Evolutionary conservation across 2,329 filamentous ascomycete genomes (phyloP), one percentile per base, ranked within the genome.

Genomic region (Neocatenulostroma microsporum): DNA sequence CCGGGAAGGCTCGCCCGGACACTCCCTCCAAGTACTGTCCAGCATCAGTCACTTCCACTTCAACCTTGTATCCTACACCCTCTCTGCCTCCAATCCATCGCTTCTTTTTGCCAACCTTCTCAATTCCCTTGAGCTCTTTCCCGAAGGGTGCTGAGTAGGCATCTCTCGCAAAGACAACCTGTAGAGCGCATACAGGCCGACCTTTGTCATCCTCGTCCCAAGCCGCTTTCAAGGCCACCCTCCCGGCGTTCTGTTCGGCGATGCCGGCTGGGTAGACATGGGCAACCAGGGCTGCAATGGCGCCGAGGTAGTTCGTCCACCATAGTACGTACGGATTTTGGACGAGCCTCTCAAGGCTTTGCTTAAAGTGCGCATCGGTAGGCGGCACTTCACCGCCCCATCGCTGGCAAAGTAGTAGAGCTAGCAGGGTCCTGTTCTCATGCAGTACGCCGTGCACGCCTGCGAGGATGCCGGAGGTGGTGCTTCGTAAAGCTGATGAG

Each of bases 361-460:
- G 53, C 21, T 74, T 72, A 48, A 80, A 77, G 3, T 63, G 55
- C 7, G 68, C 53, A 47, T 82, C 78, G 0, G 67, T 66, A 0
- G 75, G 73, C 2, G 73, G 70, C 2, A 83, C 66, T 27, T 74
- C 72, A 2, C 76, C 78, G 13, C 78, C 82, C 77, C 85, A 93
- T 47, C 86, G 71, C 30, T 82, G 78, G 48, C 78, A 86, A 1
- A 84, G 67, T 1, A 81, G 72, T 3, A 94, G 64, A 0, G 77
- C 84, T 3, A 94, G 66, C 2, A 84, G 60, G 0, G 83, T 81
- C 10, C 86, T 74, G 34, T 78, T 72, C 29, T 77, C 60, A 55
- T 95, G 87, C 1, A 77, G 79, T 18, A 93, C 62, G 0, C 85
- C 85, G 25, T 89, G 84, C 1, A 74, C 70, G 11, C 74, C 72